Base-by-base conservation (phyloP, 441 rosid genomes). In the Mallotus repandus region DNA sequence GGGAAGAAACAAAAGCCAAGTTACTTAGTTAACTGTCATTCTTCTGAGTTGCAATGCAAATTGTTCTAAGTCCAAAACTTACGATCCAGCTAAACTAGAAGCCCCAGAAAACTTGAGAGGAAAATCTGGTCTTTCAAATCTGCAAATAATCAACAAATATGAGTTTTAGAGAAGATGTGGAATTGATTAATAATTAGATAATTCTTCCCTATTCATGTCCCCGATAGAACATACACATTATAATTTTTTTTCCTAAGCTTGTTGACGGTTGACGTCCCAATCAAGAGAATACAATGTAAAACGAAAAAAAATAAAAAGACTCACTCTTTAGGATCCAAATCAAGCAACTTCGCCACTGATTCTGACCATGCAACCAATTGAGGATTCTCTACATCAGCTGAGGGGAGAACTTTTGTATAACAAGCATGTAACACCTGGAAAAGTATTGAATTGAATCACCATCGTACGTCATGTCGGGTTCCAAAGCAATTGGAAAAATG, bases 351-450 rank as follows among this genome's bases (percentile, higher is more conserved):
- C 4, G 97, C 94, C 56, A 91, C 97, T 52, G 97, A 90, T 15
- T 88, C 92, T 49, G 99, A 96, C 99, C 98, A 91, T 1, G 92
- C 96, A 78, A 96, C 97, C 56, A 96, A 91, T 82, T 90, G 88
- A 63, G 98, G 97, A 84, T 90, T 84, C 73, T 96, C 98, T 22
- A 89, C 94, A 79, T 89, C 85, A 74, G 80, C 97, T 43, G 98
- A 93, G 38, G 99, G 97, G 2, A 89, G 85, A 58, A 96, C 97
- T 86, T 90, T 90, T 32, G 98, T 62, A 77, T 89, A 93, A 78
- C 99, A 96, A 63, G 99, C 89, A 80, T 85, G 99, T 49, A 87
- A 78, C 54, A 96, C 99, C 98, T 96, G 60, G 2, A 50, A 61
- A 5, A 63, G 38, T 38, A 45, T 4, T 60, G 15, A 67, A 50